phyloP scores from a whole-genome alignment of 2,329 filamentous ascomycete species.

The Didymella sp. region DNA sequence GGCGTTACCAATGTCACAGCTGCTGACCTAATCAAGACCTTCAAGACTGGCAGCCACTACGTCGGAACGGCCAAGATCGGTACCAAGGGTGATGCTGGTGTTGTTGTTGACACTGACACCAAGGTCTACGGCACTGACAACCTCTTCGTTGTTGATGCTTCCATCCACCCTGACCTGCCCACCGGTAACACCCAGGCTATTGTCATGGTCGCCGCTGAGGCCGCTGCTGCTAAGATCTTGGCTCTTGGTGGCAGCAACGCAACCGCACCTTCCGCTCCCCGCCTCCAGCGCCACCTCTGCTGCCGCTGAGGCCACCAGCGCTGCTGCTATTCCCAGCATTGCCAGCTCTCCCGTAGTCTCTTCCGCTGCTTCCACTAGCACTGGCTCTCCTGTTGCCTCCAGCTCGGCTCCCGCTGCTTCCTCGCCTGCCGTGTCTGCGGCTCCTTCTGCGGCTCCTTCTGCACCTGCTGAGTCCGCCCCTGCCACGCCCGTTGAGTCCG shows the following conservation, averaged over 20 bases:
- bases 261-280: slow-evolving; percentile 12
- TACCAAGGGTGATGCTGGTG: slow-evolving; percentile 48
- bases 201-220: slow-evolving; percentile 70
- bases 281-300: not conserved
- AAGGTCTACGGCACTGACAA: slow-evolving; percentile 56
- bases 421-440: slow-evolving; percentile 7
- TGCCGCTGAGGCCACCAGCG: slow-evolving; percentile 14
- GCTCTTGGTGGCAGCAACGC: slow-evolving; percentile 46
- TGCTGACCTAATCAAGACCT: slow-evolving; percentile 44
- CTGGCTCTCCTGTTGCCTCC: slow-evolving; percentile 14
- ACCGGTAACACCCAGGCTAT: slow-evolving; percentile 72
- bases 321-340: slow-evolving; percentile 3
- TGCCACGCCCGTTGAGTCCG: slow-evolving; percentile 9
- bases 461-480: slow-evolving; percentile 7
- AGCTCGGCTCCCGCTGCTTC: slow-evolving; percentile 18
- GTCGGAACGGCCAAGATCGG: slow-evolving; percentile 64
- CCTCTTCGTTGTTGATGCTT: slow-evolving; percentile 56
- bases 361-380: slow-evolving; percentile 6
- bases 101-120: slow-evolving; percentile 50
- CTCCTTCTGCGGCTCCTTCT: slow-evolving; percentile 16
- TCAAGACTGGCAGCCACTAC: slow-evolving; percentile 49
- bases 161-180: slow-evolving; percentile 69
- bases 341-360: slow-evolving; percentile 4
- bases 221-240: slow-evolving; percentile 62
- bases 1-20: slow-evolving; percentile 52